phyloP scores from a whole-genome alignment of 805 yeast species.

The Nakazawaea laoshanensis region DNA sequence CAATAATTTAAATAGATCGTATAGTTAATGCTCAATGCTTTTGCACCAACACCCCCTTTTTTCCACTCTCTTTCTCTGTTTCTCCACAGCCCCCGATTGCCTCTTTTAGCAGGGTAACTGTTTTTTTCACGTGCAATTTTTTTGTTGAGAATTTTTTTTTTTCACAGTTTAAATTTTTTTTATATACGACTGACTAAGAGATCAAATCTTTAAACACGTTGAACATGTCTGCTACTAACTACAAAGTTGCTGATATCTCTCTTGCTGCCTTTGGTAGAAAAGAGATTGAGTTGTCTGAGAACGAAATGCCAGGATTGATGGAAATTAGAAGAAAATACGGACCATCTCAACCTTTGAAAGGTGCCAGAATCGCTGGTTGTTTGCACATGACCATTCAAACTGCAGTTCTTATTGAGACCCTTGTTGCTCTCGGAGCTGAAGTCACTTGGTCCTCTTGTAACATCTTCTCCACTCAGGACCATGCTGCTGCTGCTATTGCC shows the following conservation, averaged over 20 bases:
- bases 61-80: too few species aligned
- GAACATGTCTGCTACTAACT: constrained; percentile 58
- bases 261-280: constrained; percentile 99
- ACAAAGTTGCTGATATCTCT: constrained; percentile 96
- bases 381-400: constrained; percentile 99
- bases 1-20: too few species aligned
- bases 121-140: constrained; percentile 3
- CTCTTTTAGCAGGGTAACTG: background rate
- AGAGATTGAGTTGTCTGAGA: constrained; percentile 97
- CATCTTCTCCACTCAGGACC: constrained; percentile 99
- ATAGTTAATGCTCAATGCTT: too few species aligned
- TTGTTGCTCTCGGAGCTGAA: constrained; percentile 97
- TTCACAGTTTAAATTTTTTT: constrained; percentile 1
- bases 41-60: too few species aligned
- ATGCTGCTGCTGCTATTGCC: constrained; percentile 99
- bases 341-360: constrained; percentile 86
- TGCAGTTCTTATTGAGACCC: constrained; percentile 96
- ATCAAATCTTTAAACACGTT: background rate
- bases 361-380: constrained; percentile 99
- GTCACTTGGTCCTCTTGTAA: constrained; percentile 99
- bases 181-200: background rate
- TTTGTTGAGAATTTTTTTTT: constrained; percentile 1
- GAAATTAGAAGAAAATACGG: constrained; percentile 93
- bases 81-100: too few species aligned
- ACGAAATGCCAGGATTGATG: constrained; percentile 99